Percentiles rank a stretch among this genome's conserved stretches.
phyloP scores from a whole-genome alignment of 1,139 yeast species.

The Taiozyma sp. region DNA sequence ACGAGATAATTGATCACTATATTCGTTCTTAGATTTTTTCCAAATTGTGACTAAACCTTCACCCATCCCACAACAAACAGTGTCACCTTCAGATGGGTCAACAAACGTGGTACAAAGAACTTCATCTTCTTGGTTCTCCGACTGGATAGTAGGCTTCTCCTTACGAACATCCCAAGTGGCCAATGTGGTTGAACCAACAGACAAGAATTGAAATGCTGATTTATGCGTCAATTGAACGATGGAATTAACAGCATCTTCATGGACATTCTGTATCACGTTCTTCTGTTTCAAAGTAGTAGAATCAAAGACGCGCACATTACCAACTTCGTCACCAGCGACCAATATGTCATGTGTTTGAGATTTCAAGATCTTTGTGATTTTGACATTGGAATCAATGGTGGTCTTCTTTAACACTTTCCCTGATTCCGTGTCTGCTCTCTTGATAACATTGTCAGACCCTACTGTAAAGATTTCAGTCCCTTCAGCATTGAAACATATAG shows the following conservation, averaged over 20 bases:
- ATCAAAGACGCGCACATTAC: constrained; percentile 60
- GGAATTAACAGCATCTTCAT: constrained; percentile 74
- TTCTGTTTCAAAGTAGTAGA: constrained; percentile 41
- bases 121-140: constrained; percentile 94
- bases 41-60: constrained; percentile 93
- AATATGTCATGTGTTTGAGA: constrained; percentile 62
- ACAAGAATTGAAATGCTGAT: constrained; percentile 75
- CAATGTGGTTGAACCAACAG: constrained; percentile 81
- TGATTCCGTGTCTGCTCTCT: constrained; percentile 64
- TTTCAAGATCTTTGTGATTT: constrained; percentile 57
- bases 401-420: constrained; percentile 72
- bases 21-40: constrained; percentile 64
- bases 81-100: constrained; percentile 58
- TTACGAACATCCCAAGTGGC: constrained; percentile 78
- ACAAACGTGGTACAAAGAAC: constrained; percentile 69
- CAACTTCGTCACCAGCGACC: constrained; percentile 77
- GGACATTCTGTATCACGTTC: constrained; percentile 45
- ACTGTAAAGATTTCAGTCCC: constrained; percentile 50
- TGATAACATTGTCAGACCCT: constrained; percentile 78
- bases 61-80: constrained; percentile 80
- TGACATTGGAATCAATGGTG: constrained; percentile 33
- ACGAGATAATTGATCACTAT: constrained; percentile 79
- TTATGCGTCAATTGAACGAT: constrained; percentile 64
- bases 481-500: constrained; percentile 55
- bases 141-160: constrained; percentile 46